Evolutionary conservation across 2,329 filamentous ascomycete species (phyloP).

Genomic region (Colletotrichum theobromicola): DNA sequence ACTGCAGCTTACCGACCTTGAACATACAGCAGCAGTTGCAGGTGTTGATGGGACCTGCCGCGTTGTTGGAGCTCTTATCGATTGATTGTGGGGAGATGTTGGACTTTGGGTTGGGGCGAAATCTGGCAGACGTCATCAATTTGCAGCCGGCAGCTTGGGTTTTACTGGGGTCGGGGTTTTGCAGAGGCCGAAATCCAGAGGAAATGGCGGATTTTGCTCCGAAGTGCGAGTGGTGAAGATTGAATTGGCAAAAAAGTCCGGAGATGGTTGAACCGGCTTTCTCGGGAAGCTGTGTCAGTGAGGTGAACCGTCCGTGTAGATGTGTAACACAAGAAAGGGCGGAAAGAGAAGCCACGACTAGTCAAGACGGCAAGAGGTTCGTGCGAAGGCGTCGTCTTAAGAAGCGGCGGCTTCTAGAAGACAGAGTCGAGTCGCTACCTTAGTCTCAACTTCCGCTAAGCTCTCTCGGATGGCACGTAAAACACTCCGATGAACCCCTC

Average conservation of each 20-base stretch:
- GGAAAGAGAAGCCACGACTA: background rate
- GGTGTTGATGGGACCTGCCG: background rate
- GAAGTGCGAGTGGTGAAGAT: background rate
- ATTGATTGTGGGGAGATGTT: background rate
- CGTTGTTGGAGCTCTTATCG: conserved; percentile 11
- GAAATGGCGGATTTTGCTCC: background rate
- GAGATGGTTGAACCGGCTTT: background rate
- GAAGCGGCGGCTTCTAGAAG: conserved; percentile 4
- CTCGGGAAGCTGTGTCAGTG: background rate
- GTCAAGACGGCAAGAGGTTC: background rate
- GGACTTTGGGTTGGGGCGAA: background rate
- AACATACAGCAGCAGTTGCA: conserved; percentile 3
- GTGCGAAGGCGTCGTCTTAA: conserved; percentile 7
- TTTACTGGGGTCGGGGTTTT: background rate
- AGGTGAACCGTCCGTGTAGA: background rate
- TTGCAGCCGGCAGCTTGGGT: background rate
- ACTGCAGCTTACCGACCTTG: background rate
- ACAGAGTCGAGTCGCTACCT: background rate
- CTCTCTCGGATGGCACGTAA: background rate
- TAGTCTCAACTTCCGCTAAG: background rate
- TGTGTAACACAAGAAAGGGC: background rate
- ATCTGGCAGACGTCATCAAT: conserved; percentile 12
- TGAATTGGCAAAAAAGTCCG: background rate
- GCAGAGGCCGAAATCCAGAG: background rate
- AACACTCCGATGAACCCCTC: background rate